Evolutionary conservation across 2,329 filamentous ascomycete genomes (phyloP).

Genomic region (Aspergillus thermomutatus): DNA sequence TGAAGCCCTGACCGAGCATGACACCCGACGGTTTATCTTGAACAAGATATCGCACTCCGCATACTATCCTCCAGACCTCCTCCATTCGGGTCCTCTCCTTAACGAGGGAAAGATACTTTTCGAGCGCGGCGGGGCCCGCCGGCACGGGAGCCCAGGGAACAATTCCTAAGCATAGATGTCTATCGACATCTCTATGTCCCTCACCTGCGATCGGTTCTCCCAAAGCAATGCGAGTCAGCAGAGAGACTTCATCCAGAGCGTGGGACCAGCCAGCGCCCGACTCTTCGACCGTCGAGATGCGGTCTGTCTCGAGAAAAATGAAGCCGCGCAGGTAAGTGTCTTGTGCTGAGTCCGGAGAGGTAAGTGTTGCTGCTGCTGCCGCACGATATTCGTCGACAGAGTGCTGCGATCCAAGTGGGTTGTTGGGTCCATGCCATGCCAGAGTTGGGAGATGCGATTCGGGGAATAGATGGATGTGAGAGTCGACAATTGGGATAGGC

Average conservation of each 20-base stretch:
- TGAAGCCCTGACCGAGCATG: slow-evolving; percentile 62
- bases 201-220: slow-evolving; percentile 57
- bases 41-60: slow-evolving; percentile 78
- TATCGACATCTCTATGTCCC: slow-evolving; percentile 54
- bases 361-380: slow-evolving; percentile 35
- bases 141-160: slow-evolving; percentile 85
- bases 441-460: slow-evolving; percentile 63
- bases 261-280: slow-evolving; percentile 59
- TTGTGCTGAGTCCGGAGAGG: slow-evolving; percentile 20
- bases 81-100: slow-evolving; percentile 56
- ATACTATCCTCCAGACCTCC: slow-evolving; percentile 62
- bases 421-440: slow-evolving; percentile 62
- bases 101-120: slow-evolving; percentile 62
- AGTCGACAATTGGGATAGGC: slow-evolving; percentile 66
- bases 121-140: slow-evolving; percentile 58
- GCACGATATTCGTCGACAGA: slow-evolving; percentile 63
- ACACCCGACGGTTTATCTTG: slow-evolving; percentile 70
- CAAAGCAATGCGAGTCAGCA: slow-evolving; percentile 63
- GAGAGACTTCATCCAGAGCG: slow-evolving; percentile 69
- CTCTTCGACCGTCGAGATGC: slow-evolving; percentile 57
- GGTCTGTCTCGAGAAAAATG: slow-evolving; percentile 80
- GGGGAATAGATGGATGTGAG: slow-evolving; percentile 88
- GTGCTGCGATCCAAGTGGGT: slow-evolving; percentile 61
- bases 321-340: slow-evolving; percentile 60
- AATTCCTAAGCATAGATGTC: slow-evolving; percentile 62